Percentiles rank a stretch among this genome's conserved stretches.
Conservation (phyloP, 2,329 filamentous ascomycete genomes). For the Cytospora schulzeri region DNA sequence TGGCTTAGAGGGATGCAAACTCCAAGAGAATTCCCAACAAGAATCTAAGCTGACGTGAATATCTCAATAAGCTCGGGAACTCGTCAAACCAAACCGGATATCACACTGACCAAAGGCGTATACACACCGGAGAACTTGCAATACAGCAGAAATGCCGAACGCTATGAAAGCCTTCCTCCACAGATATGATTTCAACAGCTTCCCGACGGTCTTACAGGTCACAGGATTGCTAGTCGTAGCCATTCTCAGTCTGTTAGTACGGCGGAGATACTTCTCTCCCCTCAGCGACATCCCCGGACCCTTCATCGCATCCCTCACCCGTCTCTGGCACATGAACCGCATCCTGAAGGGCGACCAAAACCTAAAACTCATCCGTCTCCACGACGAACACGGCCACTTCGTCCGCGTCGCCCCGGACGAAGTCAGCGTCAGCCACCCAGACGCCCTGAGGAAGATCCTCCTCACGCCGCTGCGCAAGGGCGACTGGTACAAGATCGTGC, state of each 20-base stretch:
- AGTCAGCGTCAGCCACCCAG: constrained; percentile 18
- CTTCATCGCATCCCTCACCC: constrained; percentile 7
- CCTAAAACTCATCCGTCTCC: background rate
- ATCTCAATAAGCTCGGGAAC: background rate
- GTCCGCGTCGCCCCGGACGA: constrained; percentile 15
- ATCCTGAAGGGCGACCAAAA: constrained; percentile 14
- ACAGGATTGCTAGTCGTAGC: background rate
- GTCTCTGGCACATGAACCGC: constrained; percentile 13
- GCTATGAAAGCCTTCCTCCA: background rate
- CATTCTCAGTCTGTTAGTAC: background rate
- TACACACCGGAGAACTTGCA: background rate
- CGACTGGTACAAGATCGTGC: constrained; percentile 17
- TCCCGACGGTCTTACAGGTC: background rate
- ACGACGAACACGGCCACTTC: constrained; percentile 13
- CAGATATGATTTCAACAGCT: background rate
- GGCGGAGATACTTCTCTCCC: constrained; percentile 5
- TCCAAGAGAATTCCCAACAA: background rate
- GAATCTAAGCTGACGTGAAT: background rate
- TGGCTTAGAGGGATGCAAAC: background rate
- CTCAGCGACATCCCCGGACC: background rate
- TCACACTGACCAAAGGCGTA: too few species aligned
- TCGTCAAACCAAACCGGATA: background rate
- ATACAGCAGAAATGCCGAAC: background rate
- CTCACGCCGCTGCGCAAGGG: constrained; percentile 10
- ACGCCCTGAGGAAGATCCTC: constrained; percentile 5